Base-by-base conservation (phyloP, 2,329 filamentous ascomycete species). In the Sporothrix humicola region DNA sequence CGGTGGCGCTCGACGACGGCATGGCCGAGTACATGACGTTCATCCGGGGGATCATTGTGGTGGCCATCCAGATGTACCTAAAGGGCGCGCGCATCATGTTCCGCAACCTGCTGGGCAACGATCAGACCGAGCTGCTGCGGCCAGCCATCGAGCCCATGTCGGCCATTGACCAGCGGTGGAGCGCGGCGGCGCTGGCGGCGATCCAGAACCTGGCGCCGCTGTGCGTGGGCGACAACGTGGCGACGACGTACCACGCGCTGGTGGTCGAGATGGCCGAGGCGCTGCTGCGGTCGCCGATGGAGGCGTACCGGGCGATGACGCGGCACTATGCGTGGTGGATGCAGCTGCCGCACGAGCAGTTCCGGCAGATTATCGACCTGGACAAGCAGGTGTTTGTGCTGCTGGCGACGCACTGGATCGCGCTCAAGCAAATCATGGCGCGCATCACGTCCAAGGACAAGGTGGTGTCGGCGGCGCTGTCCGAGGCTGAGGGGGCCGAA, bases 21-120 rank as follows among this genome's bases (percentile, higher is more conserved):
- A 82, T 90, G 80, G 81, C 82, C n/a, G 88, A 90, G 79, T 90
- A 85, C 79, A 87, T 90, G 85, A 88, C 86, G 0, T 89, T 90
- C 76, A 86, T 88, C 74, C 84, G 88, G 42, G 88, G 88, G 17
- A 86, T 90, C 76, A 79, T 87, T 74, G 83, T 89, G 63, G 83
- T 90, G 3, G 84, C 83, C 12, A 83, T 85, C 74, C 87, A 89
- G 77, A 87, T 90, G 84, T 83, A 83, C 79, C 85, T 89, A 83
- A 82, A 82, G 78, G 83, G 84, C 26, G 83, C 85, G 58, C 83
- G 83, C 23, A 84, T 87, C 72, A 80, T 89, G 69, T 89, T 88
- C 75, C 82, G 81, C 63, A 84, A 86, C 74, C 77, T 87, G 15
- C 75, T 84, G 17, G 82, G 82, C 12, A 80, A 83, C 13, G 80